Evolutionary conservation across 345 rosid genomes (phyloP).

Genomic region (Cardamine occulta): DNA sequence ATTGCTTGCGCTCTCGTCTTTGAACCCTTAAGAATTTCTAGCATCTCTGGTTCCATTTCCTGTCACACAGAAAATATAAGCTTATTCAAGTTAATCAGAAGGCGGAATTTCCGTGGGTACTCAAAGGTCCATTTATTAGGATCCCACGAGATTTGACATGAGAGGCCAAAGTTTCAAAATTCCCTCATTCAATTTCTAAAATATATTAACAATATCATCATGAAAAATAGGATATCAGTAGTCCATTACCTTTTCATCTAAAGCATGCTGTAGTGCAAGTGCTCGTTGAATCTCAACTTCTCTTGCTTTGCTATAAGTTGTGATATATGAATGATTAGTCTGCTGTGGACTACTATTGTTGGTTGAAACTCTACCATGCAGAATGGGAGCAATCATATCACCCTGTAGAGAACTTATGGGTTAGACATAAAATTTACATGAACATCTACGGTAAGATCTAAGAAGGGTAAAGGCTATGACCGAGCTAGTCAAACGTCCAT

Average conservation of each 20-base stretch:
- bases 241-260: slow-evolving; percentile 64
- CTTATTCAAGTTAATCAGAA: slow-evolving; percentile 41
- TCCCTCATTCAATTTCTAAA: not conserved
- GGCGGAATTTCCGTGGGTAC: slow-evolving; percentile 20
- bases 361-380: slow-evolving; percentile 49
- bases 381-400: slow-evolving; percentile 46
- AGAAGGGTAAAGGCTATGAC: slow-evolving; percentile 12
- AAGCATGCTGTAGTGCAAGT: slow-evolving; percentile 54
- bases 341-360: slow-evolving; percentile 49
- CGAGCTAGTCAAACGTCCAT: slow-evolving; percentile 7
- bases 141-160: not conserved
- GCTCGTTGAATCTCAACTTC: slow-evolving; percentile 65
- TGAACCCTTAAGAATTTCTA: slow-evolving; percentile 72
- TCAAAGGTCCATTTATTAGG: slow-evolving; percentile 12
- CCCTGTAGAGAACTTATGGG: slow-evolving; percentile 45
- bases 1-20: slow-evolving; percentile 69
- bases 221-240: slow-evolving; percentile 29
- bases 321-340: slow-evolving; percentile 36
- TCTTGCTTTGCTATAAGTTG: slow-evolving; percentile 52
- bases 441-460: slow-evolving; percentile 19
- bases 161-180: not conserved
- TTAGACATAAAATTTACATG: slow-evolving; percentile 19
- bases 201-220: not conserved
- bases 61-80: slow-evolving; percentile 46
- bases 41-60: slow-evolving; percentile 69